phyloP scores from a whole-genome alignment of 257 asterid species.

The Penstemon newberryi region DNA sequence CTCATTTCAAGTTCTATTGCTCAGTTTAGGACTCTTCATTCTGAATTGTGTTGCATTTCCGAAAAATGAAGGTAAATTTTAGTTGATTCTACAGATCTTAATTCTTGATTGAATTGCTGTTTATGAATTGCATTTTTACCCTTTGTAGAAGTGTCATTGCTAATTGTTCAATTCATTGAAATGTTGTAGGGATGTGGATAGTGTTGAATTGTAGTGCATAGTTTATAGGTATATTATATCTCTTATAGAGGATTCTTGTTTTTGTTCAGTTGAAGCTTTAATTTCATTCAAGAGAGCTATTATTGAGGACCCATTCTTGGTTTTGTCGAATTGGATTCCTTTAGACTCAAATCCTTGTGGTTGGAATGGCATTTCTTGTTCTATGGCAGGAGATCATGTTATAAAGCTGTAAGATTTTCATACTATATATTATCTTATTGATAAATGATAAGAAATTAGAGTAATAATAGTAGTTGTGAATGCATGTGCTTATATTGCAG shows the following conservation, averaged over 20 bases:
- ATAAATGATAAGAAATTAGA: slow-evolving; percentile 4
- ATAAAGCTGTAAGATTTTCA: slow-evolving; percentile 66
- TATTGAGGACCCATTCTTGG: slow-evolving; percentile 77
- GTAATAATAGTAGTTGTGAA: slow-evolving; percentile 5
- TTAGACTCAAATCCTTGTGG: slow-evolving; percentile 80
- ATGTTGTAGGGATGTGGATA: slow-evolving; percentile 25
- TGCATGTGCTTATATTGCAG: slow-evolving; percentile 47
- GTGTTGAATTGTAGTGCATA: slow-evolving; percentile 1
- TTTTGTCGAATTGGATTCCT: slow-evolving; percentile 80
- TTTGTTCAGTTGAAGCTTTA: slow-evolving; percentile 69
- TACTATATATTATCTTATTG: not conserved
- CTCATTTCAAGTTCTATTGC: slow-evolving; percentile 42
- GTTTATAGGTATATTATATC: slow-evolving; percentile 10
- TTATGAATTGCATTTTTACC: not conserved
- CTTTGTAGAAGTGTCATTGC: slow-evolving; percentile 1
- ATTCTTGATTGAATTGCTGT: slow-evolving; percentile 30
- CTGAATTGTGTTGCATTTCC: slow-evolving; percentile 55
- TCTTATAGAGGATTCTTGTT: slow-evolving; percentile 19
- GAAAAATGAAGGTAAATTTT: slow-evolving; percentile 54
- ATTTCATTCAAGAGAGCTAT: slow-evolving; percentile 80
- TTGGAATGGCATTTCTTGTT: slow-evolving; percentile 79
- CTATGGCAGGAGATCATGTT: slow-evolving; percentile 68
- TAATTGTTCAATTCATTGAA: slow-evolving; percentile 14
- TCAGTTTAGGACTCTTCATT: slow-evolving; percentile 44
- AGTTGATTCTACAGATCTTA: slow-evolving; percentile 49